These are phyloP conservation scores for Alternaria incomplexa DNA, from an alignment of 2,329 filamentous ascomycete genomes.

Conservation along the genomic window DNA sequence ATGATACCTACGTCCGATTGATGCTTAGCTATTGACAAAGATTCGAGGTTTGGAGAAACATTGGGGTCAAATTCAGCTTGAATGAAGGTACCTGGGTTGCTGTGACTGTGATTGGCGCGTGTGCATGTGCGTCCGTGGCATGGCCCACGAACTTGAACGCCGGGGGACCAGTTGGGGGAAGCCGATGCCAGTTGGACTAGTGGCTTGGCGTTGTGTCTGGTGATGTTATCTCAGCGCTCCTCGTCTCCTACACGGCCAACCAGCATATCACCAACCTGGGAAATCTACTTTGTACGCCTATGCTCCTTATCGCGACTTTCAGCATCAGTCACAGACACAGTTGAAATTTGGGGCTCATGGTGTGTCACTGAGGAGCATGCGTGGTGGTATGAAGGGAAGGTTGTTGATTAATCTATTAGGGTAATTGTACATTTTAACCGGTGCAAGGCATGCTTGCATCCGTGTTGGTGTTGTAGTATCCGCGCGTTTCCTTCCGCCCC, in stretches of 20 bases:
- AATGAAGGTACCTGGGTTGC: not conserved
- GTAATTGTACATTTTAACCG: not conserved
- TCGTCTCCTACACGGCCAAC: not conserved
- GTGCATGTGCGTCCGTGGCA: not conserved
- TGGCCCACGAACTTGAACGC: not conserved
- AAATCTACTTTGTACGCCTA: not conserved
- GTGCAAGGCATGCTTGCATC: not conserved
- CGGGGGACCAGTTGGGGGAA: too few species aligned
- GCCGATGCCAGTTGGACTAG: not conserved
- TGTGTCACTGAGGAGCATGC: not conserved
- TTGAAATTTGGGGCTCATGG: not conserved
- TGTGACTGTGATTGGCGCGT: not conserved
- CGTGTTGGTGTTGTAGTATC: not conserved
- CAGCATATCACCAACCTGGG: not conserved
- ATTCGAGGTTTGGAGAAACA: too few species aligned
- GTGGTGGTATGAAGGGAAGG: not conserved
- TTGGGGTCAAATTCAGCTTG: not conserved
- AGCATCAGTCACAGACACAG: not conserved
- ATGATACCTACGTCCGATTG: too few species aligned
- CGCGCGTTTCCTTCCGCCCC: not conserved
- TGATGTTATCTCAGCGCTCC: not conserved
- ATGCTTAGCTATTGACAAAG: too few species aligned
- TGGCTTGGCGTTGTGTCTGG: not conserved
- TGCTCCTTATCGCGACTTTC: not conserved
- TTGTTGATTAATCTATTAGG: not conserved